Evolutionary conservation across 148 eudicot genomes (phyloP).

Genomic region (Suaeda aralocaspica): DNA sequence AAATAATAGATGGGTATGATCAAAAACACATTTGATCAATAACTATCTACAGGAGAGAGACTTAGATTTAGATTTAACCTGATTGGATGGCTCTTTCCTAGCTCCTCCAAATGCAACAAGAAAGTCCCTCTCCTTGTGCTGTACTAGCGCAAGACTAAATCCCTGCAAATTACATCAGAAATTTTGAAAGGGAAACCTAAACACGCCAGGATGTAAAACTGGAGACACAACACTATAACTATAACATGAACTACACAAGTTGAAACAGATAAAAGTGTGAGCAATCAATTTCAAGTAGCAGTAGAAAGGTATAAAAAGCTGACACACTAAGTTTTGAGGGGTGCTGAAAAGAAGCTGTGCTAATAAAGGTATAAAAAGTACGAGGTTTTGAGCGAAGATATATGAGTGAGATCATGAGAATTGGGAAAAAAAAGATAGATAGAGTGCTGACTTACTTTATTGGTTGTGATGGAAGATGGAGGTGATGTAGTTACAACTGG

Average conservation of each 20-base stretch:
- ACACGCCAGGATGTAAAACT: neutral
- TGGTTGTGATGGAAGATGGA: conserved; percentile 68
- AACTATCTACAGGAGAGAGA: conserved; percentile 4
- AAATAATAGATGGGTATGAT: neutral
- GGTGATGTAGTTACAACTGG: conserved; percentile 64
- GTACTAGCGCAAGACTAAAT: conserved; percentile 80
- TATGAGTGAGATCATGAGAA: too few species aligned
- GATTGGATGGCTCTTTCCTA: conserved; percentile 84
- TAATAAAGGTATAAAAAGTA: too few species aligned
- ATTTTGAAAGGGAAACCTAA: conserved; percentile 28
- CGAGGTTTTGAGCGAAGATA: too few species aligned
- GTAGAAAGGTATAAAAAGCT: neutral
- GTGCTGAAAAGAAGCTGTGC: too few species aligned
- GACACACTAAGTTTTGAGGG: neutral
- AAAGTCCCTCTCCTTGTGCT: conserved; percentile 70
- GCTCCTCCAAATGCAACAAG: conserved; percentile 93
- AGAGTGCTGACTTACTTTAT: conserved; percentile 50
- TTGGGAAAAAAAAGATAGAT: neutral
- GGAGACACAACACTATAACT: neutral
- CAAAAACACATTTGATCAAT: neutral
- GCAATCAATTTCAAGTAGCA: neutral
- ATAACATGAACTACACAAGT: neutral
- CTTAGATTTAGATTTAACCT: conserved; percentile 39
- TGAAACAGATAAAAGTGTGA: conserved; percentile 5
- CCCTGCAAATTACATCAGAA: conserved; percentile 45